These are phyloP conservation scores for Vitis cinerea DNA, from an alignment of 164 flowering plant genomes.

Conservation along the genomic window DNA sequence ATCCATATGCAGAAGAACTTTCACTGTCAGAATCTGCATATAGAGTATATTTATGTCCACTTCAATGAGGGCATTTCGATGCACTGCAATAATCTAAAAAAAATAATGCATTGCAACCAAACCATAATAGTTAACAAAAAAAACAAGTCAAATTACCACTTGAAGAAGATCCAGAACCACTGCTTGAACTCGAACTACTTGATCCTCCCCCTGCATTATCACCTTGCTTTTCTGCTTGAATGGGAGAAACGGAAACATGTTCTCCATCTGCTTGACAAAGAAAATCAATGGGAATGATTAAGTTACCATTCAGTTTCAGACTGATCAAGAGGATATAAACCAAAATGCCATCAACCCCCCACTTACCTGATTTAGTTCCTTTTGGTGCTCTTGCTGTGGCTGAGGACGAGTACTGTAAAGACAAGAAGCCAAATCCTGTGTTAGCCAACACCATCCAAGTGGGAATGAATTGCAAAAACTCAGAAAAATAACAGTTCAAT, in stretches of 20 bases:
- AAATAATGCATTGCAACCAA: background rate
- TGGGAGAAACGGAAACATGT: slow-evolving; percentile 5
- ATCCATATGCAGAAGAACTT: slow-evolving; percentile 39
- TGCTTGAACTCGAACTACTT: slow-evolving; percentile 46
- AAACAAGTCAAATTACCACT: slow-evolving; percentile 28
- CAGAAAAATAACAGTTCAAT: background rate
- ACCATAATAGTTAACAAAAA: background rate
- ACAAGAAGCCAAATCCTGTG: background rate
- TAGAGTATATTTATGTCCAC: background rate
- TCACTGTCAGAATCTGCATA: slow-evolving; percentile 44
- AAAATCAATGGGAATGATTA: background rate
- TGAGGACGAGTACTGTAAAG: slow-evolving; percentile 36
- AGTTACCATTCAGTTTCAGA: background rate
- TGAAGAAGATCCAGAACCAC: slow-evolving; percentile 47
- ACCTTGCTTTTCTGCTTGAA: slow-evolving; percentile 23
- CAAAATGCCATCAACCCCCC: background rate
- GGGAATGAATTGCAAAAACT: background rate
- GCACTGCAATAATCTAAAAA: background rate
- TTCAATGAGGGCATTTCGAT: background rate
- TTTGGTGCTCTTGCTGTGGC: slow-evolving; percentile 18
- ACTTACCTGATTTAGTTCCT: slow-evolving; percentile 40
- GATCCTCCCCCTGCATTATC: slow-evolving; percentile 24
- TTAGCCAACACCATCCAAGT: slow-evolving; percentile 1
- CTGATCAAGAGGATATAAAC: background rate
- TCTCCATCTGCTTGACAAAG: slow-evolving; percentile 18